Evolutionary conservation across 108 stramenopile species (phyloP), one percentile per base, ranked within the genome.

Genomic region (Skeletonema potamos): DNA sequence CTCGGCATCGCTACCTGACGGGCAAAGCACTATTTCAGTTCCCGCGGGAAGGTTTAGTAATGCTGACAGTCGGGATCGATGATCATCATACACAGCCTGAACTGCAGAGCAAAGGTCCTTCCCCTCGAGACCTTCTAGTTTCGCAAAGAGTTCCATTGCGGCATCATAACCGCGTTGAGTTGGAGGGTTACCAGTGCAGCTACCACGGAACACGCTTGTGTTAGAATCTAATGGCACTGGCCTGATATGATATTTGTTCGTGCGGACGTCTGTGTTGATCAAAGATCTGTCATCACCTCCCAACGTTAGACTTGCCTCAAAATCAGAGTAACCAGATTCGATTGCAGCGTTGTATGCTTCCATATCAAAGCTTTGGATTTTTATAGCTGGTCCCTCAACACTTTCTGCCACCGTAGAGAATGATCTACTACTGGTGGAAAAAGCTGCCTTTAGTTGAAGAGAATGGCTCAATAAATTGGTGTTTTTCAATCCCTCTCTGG

Each of bases 1-100:
- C 73, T 89, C 89, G 10, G 89, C 89, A 76, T 89, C 89, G 15
- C 84, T 85, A 22, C 89, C 89, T 27, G 71, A 84, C 5, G 89
- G 89, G 27, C 74, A 74, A n/a, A 89, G 54, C 12, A 87, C 70
- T 29, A 89, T 71, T 55, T 89, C 86, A 1, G 82, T 64, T 20
- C 84, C 89, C 26, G 58, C 74, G 29, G 86, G 86, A 28, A 89
- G 64, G 15, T 87, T 62, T 58, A 87, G 64, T 27, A 69, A 33
- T 24, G 72, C 63, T 7, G 80, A 59, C 39, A 89, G 59, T 26
- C 89, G 75, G 1, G 46, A 15, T 28, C 86, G 51, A 68, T 89
- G 89, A 55, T 87, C 64, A 11, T 76, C 76, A 58, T 85, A 84
- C 36, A 87, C 73, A 7, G 59, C 71, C 3, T 66, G 60, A 8